Evolutionary conservation across 495 filamentous ascomycete species (phyloP), one percentile per base, ranked within the genome.

Genomic region (Tuber aestivum): DNA sequence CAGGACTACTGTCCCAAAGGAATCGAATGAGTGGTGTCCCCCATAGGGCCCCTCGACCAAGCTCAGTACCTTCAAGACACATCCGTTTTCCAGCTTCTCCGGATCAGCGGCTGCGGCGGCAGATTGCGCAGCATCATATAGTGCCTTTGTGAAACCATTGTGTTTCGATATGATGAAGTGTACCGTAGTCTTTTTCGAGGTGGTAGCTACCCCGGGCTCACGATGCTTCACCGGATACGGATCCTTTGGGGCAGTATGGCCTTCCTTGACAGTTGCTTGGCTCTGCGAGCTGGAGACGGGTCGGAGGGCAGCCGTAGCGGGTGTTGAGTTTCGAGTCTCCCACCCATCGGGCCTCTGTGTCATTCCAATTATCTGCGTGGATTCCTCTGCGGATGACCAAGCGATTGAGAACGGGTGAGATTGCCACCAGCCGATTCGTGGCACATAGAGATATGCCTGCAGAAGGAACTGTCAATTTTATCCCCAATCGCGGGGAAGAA

Each of bases 401-500:
- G 92, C 94, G 71, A 98, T 87, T 41, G 94, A 95, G 85, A 99
- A 98, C 5, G 95, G 95, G 83, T 99, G 95, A 65, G 89, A 93
- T 77, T 93, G 93, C 92, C 92, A 96, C 77, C 88, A 87, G 65
- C 89, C 92, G 76, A 97, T 79, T 18, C 89, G 84, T 41, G 89
- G 89, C 76, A 97, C 92, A 82, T 94, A 95, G 56, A 99, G 86
- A 83, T 97, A 99, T 75, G 89, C 79, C 79, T 81, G 68, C 21
- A 69, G 44, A 56, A 8, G 7, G 10, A 35, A 69, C 70, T 68
- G 42, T 82, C 41, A 80, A 72, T 78, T 68, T 56, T 73, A n/a
- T 20, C 18, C 38, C 45, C 7, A 41, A 38, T 8, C 4, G 44
- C 20, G n/a, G 37, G 41, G 50, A 27, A 48, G n/a, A 38, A 45